Percentiles rank a stretch among this genome's conserved stretches.
Evolutionary conservation across 2,329 filamentous ascomycete genomes (phyloP).

Genomic region (Fusarium liriodendri): DNA sequence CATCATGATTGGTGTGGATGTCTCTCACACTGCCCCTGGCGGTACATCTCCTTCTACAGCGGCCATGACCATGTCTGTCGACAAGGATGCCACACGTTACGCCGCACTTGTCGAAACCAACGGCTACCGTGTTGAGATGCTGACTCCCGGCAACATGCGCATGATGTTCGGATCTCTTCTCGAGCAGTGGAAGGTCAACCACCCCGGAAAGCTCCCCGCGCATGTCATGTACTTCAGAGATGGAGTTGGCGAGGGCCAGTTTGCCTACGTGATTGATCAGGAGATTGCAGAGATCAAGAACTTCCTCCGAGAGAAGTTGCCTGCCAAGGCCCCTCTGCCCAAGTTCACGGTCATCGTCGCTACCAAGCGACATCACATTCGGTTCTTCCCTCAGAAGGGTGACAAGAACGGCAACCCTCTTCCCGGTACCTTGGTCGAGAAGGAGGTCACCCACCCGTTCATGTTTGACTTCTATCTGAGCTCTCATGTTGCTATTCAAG

Average conservation of each 20-base stretch:
- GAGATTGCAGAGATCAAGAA: slow-evolving; percentile 80
- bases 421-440: slow-evolving; percentile 89
- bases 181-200: slow-evolving; percentile 71
- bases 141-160: slow-evolving; percentile 74
- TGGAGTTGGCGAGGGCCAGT: slow-evolving; percentile 90
- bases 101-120: slow-evolving; percentile 85
- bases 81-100: slow-evolving; percentile 78
- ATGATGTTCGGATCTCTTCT: slow-evolving; percentile 74
- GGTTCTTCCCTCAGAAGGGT: slow-evolving; percentile 81
- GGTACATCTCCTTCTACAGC: slow-evolving; percentile 79
- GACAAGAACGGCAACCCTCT: slow-evolving; percentile 86
- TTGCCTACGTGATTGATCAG: slow-evolving; percentile 79
- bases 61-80: slow-evolving; percentile 85
- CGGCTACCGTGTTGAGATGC: slow-evolving; percentile 82
- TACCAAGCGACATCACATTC: slow-evolving; percentile 93
- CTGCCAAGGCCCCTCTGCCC: slow-evolving; percentile 52
- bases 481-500: slow-evolving; percentile 83
- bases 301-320: slow-evolving; percentile 58
- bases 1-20: slow-evolving; percentile 90
- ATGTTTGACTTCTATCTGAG: slow-evolving; percentile 86
- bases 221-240: slow-evolving; percentile 94
- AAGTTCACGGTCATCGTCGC: slow-evolving; percentile 89
- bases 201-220: slow-evolving; percentile 61
- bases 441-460: slow-evolving; percentile 89
- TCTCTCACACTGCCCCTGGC: slow-evolving; percentile 84